Conservation (phyloP, 768 basidiomycete species). For the Amanita jacksonii region DNA sequence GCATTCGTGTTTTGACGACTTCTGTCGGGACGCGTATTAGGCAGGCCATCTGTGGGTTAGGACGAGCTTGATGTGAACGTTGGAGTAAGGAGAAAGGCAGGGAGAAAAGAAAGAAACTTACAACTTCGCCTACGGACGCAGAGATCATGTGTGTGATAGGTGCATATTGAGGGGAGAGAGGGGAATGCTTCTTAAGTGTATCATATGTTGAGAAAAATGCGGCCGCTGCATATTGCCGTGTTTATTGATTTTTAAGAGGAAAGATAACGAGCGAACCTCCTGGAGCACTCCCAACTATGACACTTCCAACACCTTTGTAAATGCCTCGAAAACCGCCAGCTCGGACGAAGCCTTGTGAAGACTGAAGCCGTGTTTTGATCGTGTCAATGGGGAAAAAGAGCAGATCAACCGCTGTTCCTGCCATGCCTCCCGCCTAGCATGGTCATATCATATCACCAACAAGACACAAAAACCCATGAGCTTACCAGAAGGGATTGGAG, state of each 20-base stretch:
- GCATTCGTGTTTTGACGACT: conserved; percentile 88
- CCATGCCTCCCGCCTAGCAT: conserved; percentile 73
- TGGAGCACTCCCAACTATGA: conserved; percentile 90
- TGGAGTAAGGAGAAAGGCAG: conserved; percentile 5
- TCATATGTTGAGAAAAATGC: conserved; percentile 95
- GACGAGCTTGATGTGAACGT: conserved; percentile 11
- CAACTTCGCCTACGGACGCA: conserved; percentile 54
- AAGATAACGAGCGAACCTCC: conserved; percentile 54
- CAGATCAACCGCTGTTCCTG: conserved; percentile 89
- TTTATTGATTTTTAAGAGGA: background rate
- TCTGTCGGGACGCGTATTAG: conserved; percentile 92
- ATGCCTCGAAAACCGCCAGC: conserved; percentile 87
- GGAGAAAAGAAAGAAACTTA: conserved; percentile 22
- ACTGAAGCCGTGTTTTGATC: conserved; percentile 91
- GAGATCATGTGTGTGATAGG: conserved; percentile 51
- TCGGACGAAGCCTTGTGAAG: conserved; percentile 71
- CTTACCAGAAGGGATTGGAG: conserved; percentile 38
- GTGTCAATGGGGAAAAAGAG: conserved; percentile 97
- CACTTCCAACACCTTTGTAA: conserved; percentile 91
- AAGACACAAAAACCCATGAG: too few species aligned
- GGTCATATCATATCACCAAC: too few species aligned
- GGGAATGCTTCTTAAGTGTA: conserved; percentile 67
- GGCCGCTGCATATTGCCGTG: conserved; percentile 52
- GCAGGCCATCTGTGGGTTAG: conserved; percentile 64
- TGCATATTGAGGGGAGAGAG: conserved; percentile 47